Percentiles rank a stretch among this genome's conserved stretches.
phyloP scores from a whole-genome alignment of 768 basidiomycete species.

The Termitomyces sp. region DNA sequence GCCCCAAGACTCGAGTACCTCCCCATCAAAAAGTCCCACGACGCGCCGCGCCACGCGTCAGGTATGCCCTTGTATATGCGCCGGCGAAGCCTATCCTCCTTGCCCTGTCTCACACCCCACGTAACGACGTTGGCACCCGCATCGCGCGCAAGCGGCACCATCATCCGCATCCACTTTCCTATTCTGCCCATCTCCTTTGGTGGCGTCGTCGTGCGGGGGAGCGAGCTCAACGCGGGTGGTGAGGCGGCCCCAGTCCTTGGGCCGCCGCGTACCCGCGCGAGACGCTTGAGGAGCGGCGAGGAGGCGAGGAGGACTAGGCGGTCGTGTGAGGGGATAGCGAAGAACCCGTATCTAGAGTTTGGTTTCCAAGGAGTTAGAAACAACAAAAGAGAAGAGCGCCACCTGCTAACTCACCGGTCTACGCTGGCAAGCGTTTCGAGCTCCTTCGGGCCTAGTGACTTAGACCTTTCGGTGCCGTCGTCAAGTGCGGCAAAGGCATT shows the following conservation, averaged over 20 bases:
- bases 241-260: slow-evolving; percentile 40
- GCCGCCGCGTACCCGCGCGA: slow-evolving; percentile 39
- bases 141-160: slow-evolving; percentile 62
- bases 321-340: slow-evolving; percentile 73
- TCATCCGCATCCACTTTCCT: slow-evolving; percentile 93
- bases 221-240: slow-evolving; percentile 36
- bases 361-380: too few species aligned
- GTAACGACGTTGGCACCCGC: slow-evolving; percentile 67
- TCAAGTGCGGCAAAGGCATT: slow-evolving; percentile 50
- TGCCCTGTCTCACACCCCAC: slow-evolving; percentile 65
- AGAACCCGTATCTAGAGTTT: slow-evolving; percentile 82
- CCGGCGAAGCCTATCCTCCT: slow-evolving; percentile 62
- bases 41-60: slow-evolving; percentile 90
- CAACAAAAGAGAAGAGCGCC: background rate
- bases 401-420: slow-evolving; percentile 65
- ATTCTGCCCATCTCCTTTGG: slow-evolving; percentile 73
- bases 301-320: slow-evolving; percentile 70
- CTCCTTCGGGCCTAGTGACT: slow-evolving; percentile 70
- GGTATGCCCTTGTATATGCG: slow-evolving; percentile 95
- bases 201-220: slow-evolving; percentile 42
- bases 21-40: slow-evolving; percentile 81
- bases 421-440: slow-evolving; percentile 64
- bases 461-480: slow-evolving; percentile 53
- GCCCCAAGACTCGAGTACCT: slow-evolving; percentile 40
- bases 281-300: slow-evolving; percentile 54